Percentiles rank a stretch among this genome's conserved stretches.
Evolutionary conservation across 306 rosid genomes (phyloP).

Genomic region (Glycine soja): DNA sequence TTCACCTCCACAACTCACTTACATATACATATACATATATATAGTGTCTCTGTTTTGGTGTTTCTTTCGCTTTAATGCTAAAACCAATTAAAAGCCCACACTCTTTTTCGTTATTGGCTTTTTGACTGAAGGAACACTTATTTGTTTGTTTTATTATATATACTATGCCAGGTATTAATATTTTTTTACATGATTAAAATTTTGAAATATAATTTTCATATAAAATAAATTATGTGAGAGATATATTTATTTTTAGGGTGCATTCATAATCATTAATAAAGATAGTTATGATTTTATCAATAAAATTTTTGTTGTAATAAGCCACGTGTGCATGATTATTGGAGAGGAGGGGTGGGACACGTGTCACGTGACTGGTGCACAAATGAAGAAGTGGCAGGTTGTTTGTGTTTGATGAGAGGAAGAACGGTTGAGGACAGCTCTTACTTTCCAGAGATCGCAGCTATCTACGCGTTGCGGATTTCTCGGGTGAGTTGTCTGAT

Average conservation of each 20-base stretch:
- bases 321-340: neutral
- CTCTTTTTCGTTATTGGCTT: slow-evolving; percentile 34
- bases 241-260: no score
- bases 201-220: no score
- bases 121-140: neutral
- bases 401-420: no score
- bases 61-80: slow-evolving; percentile 43
- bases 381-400: neutral
- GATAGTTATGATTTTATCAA: no score
- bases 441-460: neutral
- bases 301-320: no score
- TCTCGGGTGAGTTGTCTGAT: slow-evolving; percentile 49
- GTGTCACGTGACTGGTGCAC: neutral
- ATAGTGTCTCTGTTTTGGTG: neutral
- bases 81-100: slow-evolving; percentile 20
- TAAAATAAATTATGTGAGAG: no score
- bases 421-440: neutral
- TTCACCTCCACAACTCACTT: neutral
- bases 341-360: neutral
- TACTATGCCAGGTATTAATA: no score
- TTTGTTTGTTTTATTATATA: neutral
- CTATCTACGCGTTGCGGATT: slow-evolving; percentile 11
- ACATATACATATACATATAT: neutral
- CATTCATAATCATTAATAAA: no score
- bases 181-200: no score